Evolutionary conservation across 1,139 yeast species (phyloP), one percentile per base, ranked within the genome.

Genomic region (Saccharomycopsis crataegensis): DNA sequence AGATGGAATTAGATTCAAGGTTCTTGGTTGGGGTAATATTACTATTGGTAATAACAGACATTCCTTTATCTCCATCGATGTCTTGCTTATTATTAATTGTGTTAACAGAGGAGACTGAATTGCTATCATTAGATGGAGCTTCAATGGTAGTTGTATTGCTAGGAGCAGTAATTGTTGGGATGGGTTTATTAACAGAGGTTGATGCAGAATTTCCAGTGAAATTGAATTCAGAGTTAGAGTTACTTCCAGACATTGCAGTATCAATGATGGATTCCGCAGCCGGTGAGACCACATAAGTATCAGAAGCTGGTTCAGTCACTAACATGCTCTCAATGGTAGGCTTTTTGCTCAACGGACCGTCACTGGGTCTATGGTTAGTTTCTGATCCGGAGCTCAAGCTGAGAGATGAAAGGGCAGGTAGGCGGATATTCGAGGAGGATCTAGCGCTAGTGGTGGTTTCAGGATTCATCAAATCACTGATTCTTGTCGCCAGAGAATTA

Each of bases 291-390:
- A 22, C 28, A 22, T 4, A 22, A 22, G 28, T 11, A 34, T 17
- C 16, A 37, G 44, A 16, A 16, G 50, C n/a, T 17, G 32, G 9
- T 3, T 51, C 51, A 5, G 8, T 12, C 12, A 17, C 33, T n/a
- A 54, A 45, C 51, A 54, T 48, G 37, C 43, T 51, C 36, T 47
- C 52, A 46, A 54, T 54, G 32, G 57, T 54, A 11, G 57, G 57
- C 32, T 54, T 54, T 36, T 52, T 54, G 28, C 50, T 48, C 32
- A 46, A 32, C 17, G 46, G 43, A 31, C 22, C 41, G 17, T 22
- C 28, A 4, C 28, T 22, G 28, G 16, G 16, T 7, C n/a, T 5
- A 17, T n/a, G 9, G 47, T 48, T 34, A 45, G 22, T 42, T 11
- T 28, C 9, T 6, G 11, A 3, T 5, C 17, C 43, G 33, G 54